Evolutionary conservation across 2,329 filamentous ascomycete species (phyloP).

Genomic region (Hypomyces rosellus): DNA sequence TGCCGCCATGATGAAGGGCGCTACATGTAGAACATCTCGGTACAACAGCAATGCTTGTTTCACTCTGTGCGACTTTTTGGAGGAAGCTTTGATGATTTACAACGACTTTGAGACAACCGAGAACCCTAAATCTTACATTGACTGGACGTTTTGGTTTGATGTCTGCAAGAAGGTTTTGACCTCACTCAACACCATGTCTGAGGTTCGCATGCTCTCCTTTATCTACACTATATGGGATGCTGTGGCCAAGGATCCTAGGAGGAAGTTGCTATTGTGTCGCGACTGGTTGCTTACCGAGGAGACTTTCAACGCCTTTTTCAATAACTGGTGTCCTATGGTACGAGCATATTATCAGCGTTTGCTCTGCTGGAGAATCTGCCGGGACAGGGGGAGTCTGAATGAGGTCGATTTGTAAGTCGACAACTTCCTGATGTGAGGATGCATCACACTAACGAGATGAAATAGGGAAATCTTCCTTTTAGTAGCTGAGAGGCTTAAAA

Average conservation of each 20-base stretch:
- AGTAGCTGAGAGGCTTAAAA: slow-evolving; percentile 61
- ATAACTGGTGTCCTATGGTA: slow-evolving; percentile 95
- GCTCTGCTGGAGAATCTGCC: slow-evolving; percentile 80
- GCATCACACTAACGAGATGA: slow-evolving; percentile 18
- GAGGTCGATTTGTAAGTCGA: slow-evolving; percentile 59
- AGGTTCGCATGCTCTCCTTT: slow-evolving; percentile 77
- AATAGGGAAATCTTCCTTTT: slow-evolving; percentile 63
- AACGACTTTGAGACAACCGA: slow-evolving; percentile 40
- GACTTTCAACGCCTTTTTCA: slow-evolving; percentile 76
- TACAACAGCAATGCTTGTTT: slow-evolving; percentile 82
- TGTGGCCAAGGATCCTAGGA: slow-evolving; percentile 55
- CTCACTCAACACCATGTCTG: slow-evolving; percentile 83
- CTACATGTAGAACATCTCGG: slow-evolving; percentile 67
- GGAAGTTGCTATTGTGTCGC: slow-evolving; percentile 65
- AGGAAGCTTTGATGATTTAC: slow-evolving; percentile 67
- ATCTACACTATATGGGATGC: slow-evolving; percentile 75
- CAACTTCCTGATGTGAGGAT: not conserved
- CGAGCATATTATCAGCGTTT: slow-evolving; percentile 87
- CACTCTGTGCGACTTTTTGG: slow-evolving; percentile 83
- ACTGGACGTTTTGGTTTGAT: slow-evolving; percentile 81
- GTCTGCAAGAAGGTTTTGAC: slow-evolving; percentile 73
- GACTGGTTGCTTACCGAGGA: slow-evolving; percentile 69
- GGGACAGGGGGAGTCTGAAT: slow-evolving; percentile 62
- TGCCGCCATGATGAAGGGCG: slow-evolving; percentile 64
- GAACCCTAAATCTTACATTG: slow-evolving; percentile 43